A percentile compares a stretch with the other conserved stretches of the same genome.
Conservation (phyloP, 2,329 filamentous ascomycete genomes). For the Trichoderma hamatum region DNA sequence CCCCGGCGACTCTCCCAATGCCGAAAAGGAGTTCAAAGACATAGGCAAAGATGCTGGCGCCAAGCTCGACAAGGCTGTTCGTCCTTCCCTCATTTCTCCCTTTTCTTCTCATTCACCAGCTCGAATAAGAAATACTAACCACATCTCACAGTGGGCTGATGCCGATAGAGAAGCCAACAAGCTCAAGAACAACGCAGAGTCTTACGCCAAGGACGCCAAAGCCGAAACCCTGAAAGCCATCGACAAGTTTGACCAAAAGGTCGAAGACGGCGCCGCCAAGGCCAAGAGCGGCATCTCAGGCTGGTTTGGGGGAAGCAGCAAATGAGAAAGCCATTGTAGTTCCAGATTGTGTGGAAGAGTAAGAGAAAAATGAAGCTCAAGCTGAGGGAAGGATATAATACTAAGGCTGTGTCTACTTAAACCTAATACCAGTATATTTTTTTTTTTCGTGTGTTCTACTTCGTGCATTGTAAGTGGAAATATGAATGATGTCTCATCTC, state of each 20-base stretch:
- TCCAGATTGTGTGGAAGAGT: neutral
- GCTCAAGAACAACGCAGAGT: conserved; percentile 62
- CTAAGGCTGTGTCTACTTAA: neutral
- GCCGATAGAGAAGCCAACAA: conserved; percentile 64
- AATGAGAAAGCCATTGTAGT: conserved; percentile 30
- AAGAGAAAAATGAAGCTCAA: neutral
- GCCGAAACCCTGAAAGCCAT: conserved; percentile 71
- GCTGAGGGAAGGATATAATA: neutral
- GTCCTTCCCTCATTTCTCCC: too few species aligned
- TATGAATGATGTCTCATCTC: neutral
- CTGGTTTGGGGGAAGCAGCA: conserved; percentile 77
- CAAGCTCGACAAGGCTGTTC: conserved; percentile 69
- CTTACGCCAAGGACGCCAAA: conserved; percentile 64
- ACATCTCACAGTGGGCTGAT: conserved; percentile 50
- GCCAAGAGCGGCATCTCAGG: conserved; percentile 81
- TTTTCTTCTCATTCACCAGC: too few species aligned
- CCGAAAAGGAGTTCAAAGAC: conserved; percentile 64
- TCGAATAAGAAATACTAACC: too few species aligned
- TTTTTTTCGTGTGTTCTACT: neutral
- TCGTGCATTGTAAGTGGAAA: neutral
- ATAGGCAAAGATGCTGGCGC: conserved; percentile 55
- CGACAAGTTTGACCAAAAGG: conserved; percentile 79
- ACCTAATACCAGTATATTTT: neutral
- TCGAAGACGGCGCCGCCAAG: conserved; percentile 76
- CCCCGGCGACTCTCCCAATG: conserved; percentile 62